Percentiles rank a stretch among this genome's conserved stretches.
phyloP scores from a whole-genome alignment of 1,284 basidiomycete species.

The Leccinum pallidistipes region DNA sequence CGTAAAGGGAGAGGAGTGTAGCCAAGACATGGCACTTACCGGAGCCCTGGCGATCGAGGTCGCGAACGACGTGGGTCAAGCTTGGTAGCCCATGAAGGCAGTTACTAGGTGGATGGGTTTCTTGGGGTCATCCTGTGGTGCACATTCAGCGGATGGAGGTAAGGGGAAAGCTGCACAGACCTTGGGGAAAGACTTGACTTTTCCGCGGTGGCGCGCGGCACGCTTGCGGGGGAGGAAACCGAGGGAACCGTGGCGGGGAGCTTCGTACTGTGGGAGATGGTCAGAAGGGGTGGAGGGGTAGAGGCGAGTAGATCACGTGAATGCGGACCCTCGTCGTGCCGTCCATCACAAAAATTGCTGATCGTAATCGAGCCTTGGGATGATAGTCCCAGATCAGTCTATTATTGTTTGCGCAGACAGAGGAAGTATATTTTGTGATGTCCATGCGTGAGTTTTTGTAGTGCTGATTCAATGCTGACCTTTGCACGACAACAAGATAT shows the following conservation, averaged over 20 bases:
- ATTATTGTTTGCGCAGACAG: too few relatives aligned
- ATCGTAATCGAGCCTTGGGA: too few relatives aligned
- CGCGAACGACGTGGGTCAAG: slow-evolving; percentile 99
- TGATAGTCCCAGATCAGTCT: too few relatives aligned
- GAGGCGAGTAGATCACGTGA: slow-evolving; percentile 9
- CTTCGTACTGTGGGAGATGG: slow-evolving; percentile 72
- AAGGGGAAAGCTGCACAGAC: slow-evolving; percentile 40
- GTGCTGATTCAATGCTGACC: not conserved
- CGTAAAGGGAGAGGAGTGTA: slow-evolving; percentile 4
- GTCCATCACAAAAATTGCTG: too few relatives aligned
- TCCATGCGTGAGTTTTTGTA: too few relatives aligned
- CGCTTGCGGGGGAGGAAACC: slow-evolving; percentile 64
- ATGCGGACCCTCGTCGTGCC: slow-evolving; percentile 35
- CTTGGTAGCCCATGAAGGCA: slow-evolving; percentile 99
- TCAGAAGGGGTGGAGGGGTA: slow-evolving; percentile 18
- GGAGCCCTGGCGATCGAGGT: slow-evolving; percentile 98
- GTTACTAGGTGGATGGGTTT: slow-evolving; percentile 99
- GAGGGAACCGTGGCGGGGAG: slow-evolving; percentile 92
- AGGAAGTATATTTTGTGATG: too few relatives aligned
- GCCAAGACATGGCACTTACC: slow-evolving; percentile 58
- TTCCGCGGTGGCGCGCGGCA: slow-evolving; percentile 93
- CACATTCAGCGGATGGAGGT: slow-evolving; percentile 6
- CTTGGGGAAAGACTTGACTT: slow-evolving; percentile 98
- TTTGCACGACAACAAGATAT: not conserved
- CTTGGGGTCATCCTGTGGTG: slow-evolving; percentile 92